Base-by-base conservation (phyloP, 1,139 yeast species). In the Lodderomyces orthopsilosis region DNA sequence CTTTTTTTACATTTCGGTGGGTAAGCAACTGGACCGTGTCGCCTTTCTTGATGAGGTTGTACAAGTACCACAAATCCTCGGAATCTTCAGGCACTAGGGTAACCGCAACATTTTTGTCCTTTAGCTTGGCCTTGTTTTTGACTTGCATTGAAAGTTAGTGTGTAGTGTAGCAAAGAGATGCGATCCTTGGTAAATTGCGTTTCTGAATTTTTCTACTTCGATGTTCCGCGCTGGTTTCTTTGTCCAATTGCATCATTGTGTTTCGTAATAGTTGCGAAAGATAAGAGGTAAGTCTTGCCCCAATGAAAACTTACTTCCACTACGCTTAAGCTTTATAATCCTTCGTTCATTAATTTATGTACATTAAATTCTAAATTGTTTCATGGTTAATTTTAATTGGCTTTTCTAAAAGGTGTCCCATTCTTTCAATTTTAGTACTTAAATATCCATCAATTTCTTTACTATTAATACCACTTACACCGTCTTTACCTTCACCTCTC, bases 401-500 rank as follows among this genome's bases (percentile, higher is more conserved):
- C 34, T 52, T 52, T 33, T 52, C 55, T 37, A 59, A 52, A 51
- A 93, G 68, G 65, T 94, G 99, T 0, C 98, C 99, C 99, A 94
- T 94, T 57, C 96, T 76, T 62, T 91, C 96, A 43, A 90, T 87
- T 67, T 94, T 94, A 1, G 98, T 91, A 56, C 94, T 79, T 50
- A 94, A 70, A 58, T 94, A 94, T 2, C 95, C 95, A 55, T 93
- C 96, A 23, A 93, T 86, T 63, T 94, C 99, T 51, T 76, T 77
- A 32, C 93, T 81, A 51, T 83, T 76, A 48, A 93, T 85, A 3
- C 98, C 98, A 18, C 43, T 36, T 3, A 10, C 21, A 37, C 40
- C 40, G 14, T 49, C 39, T 13, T 45, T 32, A 28, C 38, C 38
- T 12, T 70, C 68, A 44, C 74, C 55, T 69, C 54, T 59, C 98